Evolutionary conservation across 352 stramenopile species (phyloP).

Genomic region (Blastocystis sp.): DNA sequence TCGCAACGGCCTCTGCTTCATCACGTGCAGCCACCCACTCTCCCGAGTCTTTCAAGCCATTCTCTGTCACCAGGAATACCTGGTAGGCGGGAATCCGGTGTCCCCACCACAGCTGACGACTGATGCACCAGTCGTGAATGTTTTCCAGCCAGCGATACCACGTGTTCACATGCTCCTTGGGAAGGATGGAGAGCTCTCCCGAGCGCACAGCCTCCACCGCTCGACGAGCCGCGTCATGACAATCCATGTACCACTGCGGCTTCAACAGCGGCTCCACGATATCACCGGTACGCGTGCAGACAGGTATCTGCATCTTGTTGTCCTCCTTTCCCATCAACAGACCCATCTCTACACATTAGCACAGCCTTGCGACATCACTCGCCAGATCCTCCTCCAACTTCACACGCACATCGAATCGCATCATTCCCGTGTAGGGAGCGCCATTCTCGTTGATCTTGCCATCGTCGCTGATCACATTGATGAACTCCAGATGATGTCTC

Average conservation of each 20-base stretch:
- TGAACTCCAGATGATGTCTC: slow-evolving; percentile 90
- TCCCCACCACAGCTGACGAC: slow-evolving; percentile 97
- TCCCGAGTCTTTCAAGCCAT: slow-evolving; percentile 69
- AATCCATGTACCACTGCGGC: slow-evolving; percentile 98
- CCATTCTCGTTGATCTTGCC: slow-evolving; percentile 88
- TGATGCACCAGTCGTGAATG: slow-evolving; percentile 97
- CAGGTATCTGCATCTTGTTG: slow-evolving; percentile 93
- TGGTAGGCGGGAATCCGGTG: slow-evolving; percentile 98
- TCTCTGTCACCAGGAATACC: slow-evolving; percentile 63
- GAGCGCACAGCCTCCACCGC: slow-evolving; percentile 85
- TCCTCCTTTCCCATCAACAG: slow-evolving; percentile 89
- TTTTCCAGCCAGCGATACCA: slow-evolving; percentile 97
- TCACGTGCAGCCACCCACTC: slow-evolving; percentile 88
- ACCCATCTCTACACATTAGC: slow-evolving; percentile 72
- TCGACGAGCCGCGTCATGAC: slow-evolving; percentile 83
- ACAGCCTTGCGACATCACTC: slow-evolving; percentile 65
- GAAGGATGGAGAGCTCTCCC: slow-evolving; percentile 86
- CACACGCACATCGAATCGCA: slow-evolving; percentile 83
- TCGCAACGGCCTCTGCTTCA: slow-evolving; percentile 74
- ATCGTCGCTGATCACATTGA: slow-evolving; percentile 86
- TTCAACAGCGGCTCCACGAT: slow-evolving; percentile 97
- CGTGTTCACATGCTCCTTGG: slow-evolving; percentile 87
- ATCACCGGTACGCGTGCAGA: slow-evolving; percentile 93
- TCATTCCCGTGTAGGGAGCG: slow-evolving; percentile 80
- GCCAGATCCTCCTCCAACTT: slow-evolving; percentile 71